Base-by-base conservation (phyloP, 2,329 filamentous ascomycete genomes). In the Colletotrichum tanaceti region DNA sequence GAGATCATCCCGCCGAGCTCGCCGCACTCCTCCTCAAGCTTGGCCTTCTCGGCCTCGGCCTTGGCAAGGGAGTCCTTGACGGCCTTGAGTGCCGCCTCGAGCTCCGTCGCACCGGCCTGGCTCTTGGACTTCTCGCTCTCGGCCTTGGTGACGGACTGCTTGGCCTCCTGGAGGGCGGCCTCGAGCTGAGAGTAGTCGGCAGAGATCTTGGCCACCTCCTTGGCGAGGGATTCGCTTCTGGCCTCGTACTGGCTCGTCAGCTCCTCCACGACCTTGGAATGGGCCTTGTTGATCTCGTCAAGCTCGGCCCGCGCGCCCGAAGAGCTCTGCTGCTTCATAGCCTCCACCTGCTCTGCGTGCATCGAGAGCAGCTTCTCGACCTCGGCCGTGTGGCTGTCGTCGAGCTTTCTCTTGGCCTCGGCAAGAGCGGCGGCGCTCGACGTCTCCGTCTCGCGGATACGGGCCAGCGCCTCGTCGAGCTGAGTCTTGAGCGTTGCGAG, bases 1-100 rank as follows among this genome's bases (percentile, higher is more conserved):
- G 85, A 87, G 49, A 89, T 84, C 72, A 85, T 82, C 72, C 85
- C 84, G 63, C 83, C 82, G 70, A 89, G 76, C 28, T 83, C 80
- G 71, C 83, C 81, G 39, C 81, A 75, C 72, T 89, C 87, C 35
- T 79, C 77, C 71, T 86, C 79, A 2, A 81, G 75, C 74, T 84
- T 83, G 59, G 75, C 77, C 71, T 84, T 81, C 32, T 83, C 75
- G 9, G 68, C 73, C 63, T 79, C 73, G 24, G 73, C 76, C 59
- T 76, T 75, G 38, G 73, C 73, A n/a, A 78, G 58, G 7, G 75
- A 73, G 14, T 76, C 75, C 63, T 79, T 77, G 5, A 74, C 76
- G 39, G 75, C 71, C 70, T 76, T 71, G 41, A 85, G 73, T 24
- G 79, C 75, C 14, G 76, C 68, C 62, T 83, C 82, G 70, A 89